Evolutionary conservation across 2,329 filamentous ascomycete genomes (phyloP), one percentile per base, ranked within the genome.

Genomic region (Hymenoscyphus salicellus): DNA sequence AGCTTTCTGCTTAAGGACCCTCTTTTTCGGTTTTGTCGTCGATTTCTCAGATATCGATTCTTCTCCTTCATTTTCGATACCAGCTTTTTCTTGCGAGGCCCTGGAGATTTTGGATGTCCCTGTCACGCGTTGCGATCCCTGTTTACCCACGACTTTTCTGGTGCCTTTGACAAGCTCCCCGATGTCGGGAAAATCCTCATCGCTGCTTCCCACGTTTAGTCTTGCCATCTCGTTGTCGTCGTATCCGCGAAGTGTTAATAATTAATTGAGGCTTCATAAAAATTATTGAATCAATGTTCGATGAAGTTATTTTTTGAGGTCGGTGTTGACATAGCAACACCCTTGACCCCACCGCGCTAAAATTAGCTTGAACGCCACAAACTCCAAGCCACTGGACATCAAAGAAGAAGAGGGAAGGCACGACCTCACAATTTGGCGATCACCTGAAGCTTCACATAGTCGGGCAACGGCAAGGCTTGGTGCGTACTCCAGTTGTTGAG

Each of bases 21-120:
- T 63, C 41, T 68, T 71, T 55, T 63, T 72, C 20, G 65, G 62
- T 60, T 69, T 71, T 28, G 62, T 17, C 58, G 23, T 36, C 26
- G 61, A 2, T 55, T 66, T 65, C 16, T 33, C 49, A 55, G 52
- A 28, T 30, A 23, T 32, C 33, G 17, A 26, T 43, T 46, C 36
- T 23, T 52, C 38, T n/a, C 58, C 38, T 59, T 63, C 26, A 33
- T 43, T n/a, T 55, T 52, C 26, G 60, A 49, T 36, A 60, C 38
- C 46, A 55, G n/a, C 56, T 58, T 5, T 60, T 38, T 52, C 63
- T 60, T 38, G 17, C 11, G 58, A 55, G 32, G 43, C 5, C 26
- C 6, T 20, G 16, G 20, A 14, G 26, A 5, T 20, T 52, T 20
- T 52, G 20, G 33, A 11, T 23, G 26, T 10, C 28, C 23, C 14